Percentiles rank a stretch among this genome's conserved stretches.
Conservation (phyloP, 768 basidiomycete species). For the Lyophyllum atratum region DNA sequence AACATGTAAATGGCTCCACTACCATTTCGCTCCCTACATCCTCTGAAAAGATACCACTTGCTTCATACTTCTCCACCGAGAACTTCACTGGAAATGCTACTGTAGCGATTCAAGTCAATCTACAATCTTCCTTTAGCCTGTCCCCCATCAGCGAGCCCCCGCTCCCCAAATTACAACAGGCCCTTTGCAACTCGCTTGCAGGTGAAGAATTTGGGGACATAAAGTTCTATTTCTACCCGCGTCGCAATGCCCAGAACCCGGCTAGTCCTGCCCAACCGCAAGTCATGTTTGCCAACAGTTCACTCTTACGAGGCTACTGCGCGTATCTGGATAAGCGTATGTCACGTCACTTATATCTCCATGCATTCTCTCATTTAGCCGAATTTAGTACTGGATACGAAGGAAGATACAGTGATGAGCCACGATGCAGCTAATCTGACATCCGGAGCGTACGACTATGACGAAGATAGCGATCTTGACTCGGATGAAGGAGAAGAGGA, state of each 20-base stretch:
- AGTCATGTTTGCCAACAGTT: constrained; percentile 17
- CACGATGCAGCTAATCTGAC: constrained; percentile 3
- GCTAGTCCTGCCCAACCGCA: constrained; percentile 13
- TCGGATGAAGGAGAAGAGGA: constrained; percentile 4
- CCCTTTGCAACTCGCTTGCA: constrained; percentile 12
- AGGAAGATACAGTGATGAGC: constrained; percentile 8
- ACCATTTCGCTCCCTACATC: not conserved
- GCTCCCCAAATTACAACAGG: constrained; percentile 5
- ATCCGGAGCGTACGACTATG: constrained; percentile 15
- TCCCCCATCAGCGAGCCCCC: not conserved
- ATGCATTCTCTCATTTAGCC: not conserved
- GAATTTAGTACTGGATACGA: constrained; percentile 12
- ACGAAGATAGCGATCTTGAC: constrained; percentile 23
- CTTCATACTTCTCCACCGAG: not conserved
- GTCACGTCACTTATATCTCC: not conserved
- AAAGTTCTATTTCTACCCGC: constrained; percentile 25
- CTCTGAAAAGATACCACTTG: not conserved
- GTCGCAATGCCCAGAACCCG: not conserved
- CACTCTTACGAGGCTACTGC: constrained; percentile 18
- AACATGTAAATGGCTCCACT: not conserved
- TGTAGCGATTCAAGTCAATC: constrained; percentile 4
- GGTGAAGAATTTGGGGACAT: constrained; percentile 17
- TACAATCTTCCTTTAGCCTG: constrained; percentile 2
- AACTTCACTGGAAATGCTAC: constrained; percentile 4
- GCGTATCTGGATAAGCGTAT: constrained; percentile 17